Evolutionary conservation across 1,284 basidiomycete genomes (phyloP).

Genomic region (Cystobasidium pallidum): DNA sequence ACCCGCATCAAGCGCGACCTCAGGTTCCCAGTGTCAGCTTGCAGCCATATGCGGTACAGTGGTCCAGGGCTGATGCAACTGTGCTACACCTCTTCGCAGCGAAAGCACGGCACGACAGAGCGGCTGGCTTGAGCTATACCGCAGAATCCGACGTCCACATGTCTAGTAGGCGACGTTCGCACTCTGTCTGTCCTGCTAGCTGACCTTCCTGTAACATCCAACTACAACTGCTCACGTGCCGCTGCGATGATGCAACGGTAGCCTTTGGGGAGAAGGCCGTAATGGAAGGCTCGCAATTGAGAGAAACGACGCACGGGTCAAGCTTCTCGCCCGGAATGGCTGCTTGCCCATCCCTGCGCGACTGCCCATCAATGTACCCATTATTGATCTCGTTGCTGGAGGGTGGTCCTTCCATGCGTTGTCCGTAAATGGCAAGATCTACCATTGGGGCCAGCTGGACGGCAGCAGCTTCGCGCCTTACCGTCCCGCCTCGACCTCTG

Average conservation of each 20-base stretch:
- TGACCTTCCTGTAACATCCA: constrained; percentile 13
- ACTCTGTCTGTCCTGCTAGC: too few relatives aligned
- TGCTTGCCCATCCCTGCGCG: constrained; percentile 42
- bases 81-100: constrained; percentile 20
- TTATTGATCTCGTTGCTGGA: constrained; percentile 49
- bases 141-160: constrained; percentile 32
- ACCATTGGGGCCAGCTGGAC: constrained; percentile 47
- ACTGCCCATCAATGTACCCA: constrained; percentile 42
- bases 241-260: too few relatives aligned
- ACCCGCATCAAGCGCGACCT: constrained; percentile 38
- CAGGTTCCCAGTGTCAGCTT: constrained; percentile 41
- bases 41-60: neutral
- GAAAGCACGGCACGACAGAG: constrained; percentile 44
- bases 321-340: constrained; percentile 28
- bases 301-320: constrained; percentile 20
- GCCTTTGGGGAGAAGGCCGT: constrained; percentile 47
- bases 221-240: neutral
- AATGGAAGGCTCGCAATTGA: constrained; percentile 47
- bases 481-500: neutral
- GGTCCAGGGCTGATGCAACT: neutral
- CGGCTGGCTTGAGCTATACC: constrained; percentile 42
- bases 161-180: constrained; percentile 27
- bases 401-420: constrained; percentile 50
- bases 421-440: constrained; percentile 46
- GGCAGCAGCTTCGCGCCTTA: constrained; percentile 38